Base-by-base conservation (phyloP, 2,329 filamentous ascomycete genomes). In the Aspergillus sp. region DNA sequence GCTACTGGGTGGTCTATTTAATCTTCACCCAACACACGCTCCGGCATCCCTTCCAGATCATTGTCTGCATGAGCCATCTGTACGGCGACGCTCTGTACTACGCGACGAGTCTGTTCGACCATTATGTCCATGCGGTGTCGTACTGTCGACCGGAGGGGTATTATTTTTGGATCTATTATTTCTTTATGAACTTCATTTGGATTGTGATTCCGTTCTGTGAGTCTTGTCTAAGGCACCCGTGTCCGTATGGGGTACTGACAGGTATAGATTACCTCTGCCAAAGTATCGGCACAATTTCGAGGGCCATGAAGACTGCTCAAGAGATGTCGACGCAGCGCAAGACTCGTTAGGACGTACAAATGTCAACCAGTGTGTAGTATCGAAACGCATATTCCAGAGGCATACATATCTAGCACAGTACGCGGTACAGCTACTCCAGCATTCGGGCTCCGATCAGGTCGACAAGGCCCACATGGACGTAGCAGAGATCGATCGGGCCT, bases 111-210 rank as follows among this genome's bases (percentile, higher is more conserved):
- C 64, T 80, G 53, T 81, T 80, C 59, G 79, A 84, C 59, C 72
- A 80, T 56, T 76, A 75, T 54, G 68, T 74, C 46, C 68, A 76
- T 50, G 71, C 73, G 7, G 59, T 76, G 19, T 68, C 71, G 7
- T 82, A 83, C 60, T 80, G 75, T 52, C 70, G 81, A 48, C 81
- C 81, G 0, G 81, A 84, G 62, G 67, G 72, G 4, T 78, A 77
- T 52, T 84, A 83, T 63, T 83, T 80, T 62, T 84, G 80, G 79
- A 70, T 76, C 36, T 84, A 84, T 63, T 84, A 80, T 60, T 74
- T 83, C 47, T 65, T 79, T 30, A 81, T 83, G 79, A 84, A 84
- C 57, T 74, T 75, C 44, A 78, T 83, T 60, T 84, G 81, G 81
- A 81, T 83, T 46, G 68, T 81, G 30, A 75, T 83, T 45, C 81